Evolutionary conservation across 352 stramenopile genomes (phyloP).

Genomic region (Blastocystis sp.): DNA sequence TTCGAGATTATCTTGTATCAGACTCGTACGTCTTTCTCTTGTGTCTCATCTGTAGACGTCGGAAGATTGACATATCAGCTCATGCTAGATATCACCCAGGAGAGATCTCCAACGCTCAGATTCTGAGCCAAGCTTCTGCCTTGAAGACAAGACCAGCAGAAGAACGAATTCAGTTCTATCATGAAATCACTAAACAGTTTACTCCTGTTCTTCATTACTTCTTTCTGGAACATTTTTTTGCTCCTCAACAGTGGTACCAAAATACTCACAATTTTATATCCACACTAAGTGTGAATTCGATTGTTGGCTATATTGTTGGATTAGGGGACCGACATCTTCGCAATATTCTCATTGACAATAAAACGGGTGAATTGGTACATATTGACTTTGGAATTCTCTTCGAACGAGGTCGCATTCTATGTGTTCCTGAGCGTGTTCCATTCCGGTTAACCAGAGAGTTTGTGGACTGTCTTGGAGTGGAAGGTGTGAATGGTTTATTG

Average conservation of each 20-base stretch:
- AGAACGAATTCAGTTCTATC: constrained; percentile 1
- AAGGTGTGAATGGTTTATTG: constrained; percentile 91
- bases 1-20: constrained; percentile 85
- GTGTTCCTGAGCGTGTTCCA: constrained; percentile 93
- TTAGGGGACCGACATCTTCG: constrained; percentile 97
- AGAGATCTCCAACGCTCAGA: neutral
- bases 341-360: constrained; percentile 96
- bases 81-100: constrained; percentile 87
- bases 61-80: constrained; percentile 75
- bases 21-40: constrained; percentile 38
- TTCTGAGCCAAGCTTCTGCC: constrained; percentile 78
- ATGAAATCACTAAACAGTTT: constrained; percentile 74
- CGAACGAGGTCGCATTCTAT: constrained; percentile 88
- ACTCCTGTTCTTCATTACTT: constrained; percentile 94
- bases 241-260: constrained; percentile 56
- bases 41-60: constrained; percentile 48
- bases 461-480: constrained; percentile 97
- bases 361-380: constrained; percentile 94
- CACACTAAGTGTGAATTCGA: constrained; percentile 43
- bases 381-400: constrained; percentile 99
- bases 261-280: constrained; percentile 73
- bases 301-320: constrained; percentile 75
- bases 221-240: constrained; percentile 92
- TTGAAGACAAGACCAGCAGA: constrained; percentile 55
- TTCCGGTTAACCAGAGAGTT: constrained; percentile 95